Evolutionary conservation across 805 yeast species (phyloP), one percentile per base, ranked within the genome.

Genomic region (Pichia rugopelliculosa): DNA sequence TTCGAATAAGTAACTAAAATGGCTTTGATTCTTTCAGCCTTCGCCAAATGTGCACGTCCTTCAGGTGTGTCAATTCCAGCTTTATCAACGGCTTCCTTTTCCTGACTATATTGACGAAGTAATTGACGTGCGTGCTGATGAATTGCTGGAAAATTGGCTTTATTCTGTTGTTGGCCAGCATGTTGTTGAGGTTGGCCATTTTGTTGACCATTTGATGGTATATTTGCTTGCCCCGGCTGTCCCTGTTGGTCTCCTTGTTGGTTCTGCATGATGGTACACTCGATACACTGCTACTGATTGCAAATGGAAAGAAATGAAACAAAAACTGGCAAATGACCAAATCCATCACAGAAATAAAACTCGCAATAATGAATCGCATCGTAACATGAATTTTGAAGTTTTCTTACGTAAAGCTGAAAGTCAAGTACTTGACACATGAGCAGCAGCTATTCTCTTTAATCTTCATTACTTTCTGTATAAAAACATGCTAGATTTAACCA

Each of bases 1-100:
- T 54, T 55, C 38, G 64, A 55, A 46, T 61, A 66, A 47, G 75
- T 76, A 44, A 80, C 67, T 57, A 84, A 69, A 30, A 83, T 70
- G 40, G 76, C 76, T 59, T 79, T 82, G 53, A 84, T 79, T 46
- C 74, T 75, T 39, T 82, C 80, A 3, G 87, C 88, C 52, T 76
- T 78, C 50, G 71, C 71, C 55, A 77, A 65, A 55, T 82, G 83
- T 52, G 79, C 81, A 55, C 77, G 76, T 18, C 87, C 88, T 49
- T 71, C 78, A 0, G 76, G 79, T 0, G 82, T 73, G 23, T 74
- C 77, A 30, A 71, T 71, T 3, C 87, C 87, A 0, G 82, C 74
- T 17, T 74, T 74, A 55, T 76, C 78, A 1, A 88, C 89, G 55
- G 76, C 75, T 21, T 77, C 78, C 27, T 79, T 72, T 55, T 80